phyloP scores from a whole-genome alignment of 257 asterid species.

The Fraxinus quadrangulata region DNA sequence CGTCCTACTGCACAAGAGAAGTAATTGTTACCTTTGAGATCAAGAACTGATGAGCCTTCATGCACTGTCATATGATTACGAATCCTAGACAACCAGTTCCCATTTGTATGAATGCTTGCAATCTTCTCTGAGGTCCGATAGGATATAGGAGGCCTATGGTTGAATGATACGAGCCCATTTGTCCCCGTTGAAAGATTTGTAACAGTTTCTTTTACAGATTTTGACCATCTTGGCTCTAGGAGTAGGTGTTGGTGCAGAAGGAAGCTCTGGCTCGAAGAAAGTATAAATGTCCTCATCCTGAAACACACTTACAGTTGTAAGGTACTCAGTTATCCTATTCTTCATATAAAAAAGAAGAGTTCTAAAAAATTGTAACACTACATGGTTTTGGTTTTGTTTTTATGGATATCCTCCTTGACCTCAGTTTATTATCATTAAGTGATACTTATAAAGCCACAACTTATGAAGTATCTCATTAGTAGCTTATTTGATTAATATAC shows the following conservation, averaged over 20 bases:
- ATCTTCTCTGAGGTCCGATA: slow-evolving; percentile 42
- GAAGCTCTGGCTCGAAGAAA: slow-evolving; percentile 90
- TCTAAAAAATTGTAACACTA: background rate
- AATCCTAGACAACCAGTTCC: slow-evolving; percentile 60
- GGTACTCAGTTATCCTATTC: background rate
- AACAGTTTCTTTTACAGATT: slow-evolving; percentile 39
- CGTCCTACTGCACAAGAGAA: slow-evolving; percentile 92
- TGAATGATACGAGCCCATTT: slow-evolving; percentile 35
- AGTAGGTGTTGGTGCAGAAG: slow-evolving; percentile 42
- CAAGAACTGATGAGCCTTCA: slow-evolving; percentile 91
- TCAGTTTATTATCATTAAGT: background rate
- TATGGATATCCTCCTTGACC: background rate
- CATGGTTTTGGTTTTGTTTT: background rate
- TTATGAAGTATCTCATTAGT: background rate
- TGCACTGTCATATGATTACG: slow-evolving; percentile 61
- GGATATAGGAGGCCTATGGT: slow-evolving; percentile 41
- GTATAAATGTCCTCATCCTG: slow-evolving; percentile 88
- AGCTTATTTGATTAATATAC: background rate
- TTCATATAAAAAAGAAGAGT: background rate
- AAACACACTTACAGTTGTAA: background rate
- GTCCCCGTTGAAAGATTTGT: slow-evolving; percentile 41
- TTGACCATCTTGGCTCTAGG: slow-evolving; percentile 55
- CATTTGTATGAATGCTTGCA: slow-evolving; percentile 43
- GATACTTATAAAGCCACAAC: background rate
- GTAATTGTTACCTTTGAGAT: slow-evolving; percentile 78